These are phyloP conservation scores for Paramecium sonneborni DNA, from an alignment of 73 alveolate species.

Conservation along the genomic window DNA sequence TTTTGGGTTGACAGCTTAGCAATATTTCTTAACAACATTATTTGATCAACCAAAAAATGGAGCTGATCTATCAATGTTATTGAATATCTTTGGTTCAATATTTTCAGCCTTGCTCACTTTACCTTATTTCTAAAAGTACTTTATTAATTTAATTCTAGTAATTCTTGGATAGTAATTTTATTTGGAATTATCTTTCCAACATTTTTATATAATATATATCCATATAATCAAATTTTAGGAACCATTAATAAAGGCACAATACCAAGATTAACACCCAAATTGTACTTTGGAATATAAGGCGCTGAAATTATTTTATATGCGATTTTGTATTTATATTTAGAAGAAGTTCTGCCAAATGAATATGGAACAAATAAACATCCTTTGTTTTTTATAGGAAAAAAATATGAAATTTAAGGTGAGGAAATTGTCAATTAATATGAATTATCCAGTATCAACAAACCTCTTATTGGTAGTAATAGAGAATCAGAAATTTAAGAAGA, in stretches of 20 bases:
- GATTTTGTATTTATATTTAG: conserved; percentile 44
- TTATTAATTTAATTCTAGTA: background rate
- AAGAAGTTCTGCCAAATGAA: conserved; percentile 56
- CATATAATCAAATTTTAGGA: background rate
- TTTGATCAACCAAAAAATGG: conserved; percentile 39
- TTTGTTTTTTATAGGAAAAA: conserved; percentile 42
- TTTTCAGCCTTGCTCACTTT: background rate
- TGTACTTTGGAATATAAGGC: background rate
- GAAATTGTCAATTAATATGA: background rate
- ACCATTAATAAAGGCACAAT: background rate
- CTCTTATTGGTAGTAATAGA: background rate
- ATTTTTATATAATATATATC: conserved; percentile 1
- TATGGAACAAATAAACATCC: conserved; percentile 66
- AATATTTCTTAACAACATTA: conserved; percentile 5
- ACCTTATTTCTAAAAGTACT: background rate
- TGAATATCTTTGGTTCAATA: conserved; percentile 10
- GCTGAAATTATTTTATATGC: background rate
- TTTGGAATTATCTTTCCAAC: conserved; percentile 22
- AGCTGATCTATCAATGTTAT: conserved; percentile 9
- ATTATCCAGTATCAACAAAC: background rate
- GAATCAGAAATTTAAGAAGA: conserved; percentile 23
- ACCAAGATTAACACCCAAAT: background rate
- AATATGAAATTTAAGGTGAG: background rate
- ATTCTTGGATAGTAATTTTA: conserved; percentile 4
- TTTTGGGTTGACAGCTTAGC: background rate